Evolutionary conservation across 805 yeast species (phyloP), one percentile per base, ranked within the genome.

Genomic region (Pichia gijzeniarum): DNA sequence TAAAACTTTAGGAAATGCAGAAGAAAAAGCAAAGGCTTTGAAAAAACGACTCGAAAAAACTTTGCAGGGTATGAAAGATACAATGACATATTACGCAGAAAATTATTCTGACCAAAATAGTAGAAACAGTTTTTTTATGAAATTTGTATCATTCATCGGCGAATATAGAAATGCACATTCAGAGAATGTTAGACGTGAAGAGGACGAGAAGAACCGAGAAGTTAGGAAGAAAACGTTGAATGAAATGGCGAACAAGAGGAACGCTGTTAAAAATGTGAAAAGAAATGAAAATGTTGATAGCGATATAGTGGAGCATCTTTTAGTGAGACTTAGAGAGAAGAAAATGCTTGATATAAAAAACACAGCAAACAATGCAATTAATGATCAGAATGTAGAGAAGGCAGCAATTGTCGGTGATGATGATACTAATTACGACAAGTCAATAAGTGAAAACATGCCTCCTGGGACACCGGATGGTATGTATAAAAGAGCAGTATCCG

Each of bases 1-100:
- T 18, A 80, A 80, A 8, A 18, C 43, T 14, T 14, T 62, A 14
- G 21, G 19, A 2, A 41, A 43, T 9, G 65, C 68, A 1, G 73
- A 71, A 52, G 74, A 74, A 57, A 71, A 76, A 35, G 76, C 73
- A 14, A 31, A 30, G 1, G 53, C 74, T 25, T 63, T 85, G 44
- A 56, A 65, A 27, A 76, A 68, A 41, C 85, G 79, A 52, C 68
- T 78, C 8, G 65, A 64, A 20, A 64, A 67, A 40, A 77, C 85
- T 0, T 63, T 74, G 48, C 65, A 67, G 22, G 78, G 73, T 39
- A 74, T 82, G 49, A 77, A 77, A 25, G 72, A 74, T 44, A 58
- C 81, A 47, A 79, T 85, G 86, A 67, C 68, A 44, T 81, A 77
- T 59, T 85, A 79, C 58, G 95, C 91, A 8, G 95, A 85, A 59